Percentiles rank a stretch among this genome's conserved stretches.
These are phyloP conservation scores for Ampelomyces quisqualis DNA, from an alignment of 2,329 filamentous ascomycete species.

Conservation along the genomic window DNA sequence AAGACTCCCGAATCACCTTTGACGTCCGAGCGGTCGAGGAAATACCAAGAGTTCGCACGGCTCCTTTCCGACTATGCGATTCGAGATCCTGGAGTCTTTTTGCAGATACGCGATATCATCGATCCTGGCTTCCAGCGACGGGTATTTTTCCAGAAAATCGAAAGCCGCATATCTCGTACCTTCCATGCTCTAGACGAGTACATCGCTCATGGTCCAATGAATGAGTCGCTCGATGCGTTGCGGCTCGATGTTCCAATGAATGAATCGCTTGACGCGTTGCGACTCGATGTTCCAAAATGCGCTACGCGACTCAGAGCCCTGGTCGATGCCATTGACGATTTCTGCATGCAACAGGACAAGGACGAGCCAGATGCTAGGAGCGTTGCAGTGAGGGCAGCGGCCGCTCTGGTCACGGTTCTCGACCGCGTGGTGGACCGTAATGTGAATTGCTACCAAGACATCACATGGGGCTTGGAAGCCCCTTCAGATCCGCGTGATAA, in stretches of 20 bases:
- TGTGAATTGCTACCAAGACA: conserved; percentile 34
- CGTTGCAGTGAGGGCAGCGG: conserved; percentile 29
- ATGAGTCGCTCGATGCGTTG: conserved; percentile 22
- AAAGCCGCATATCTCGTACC: conserved; percentile 28
- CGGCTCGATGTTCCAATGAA: conserved; percentile 30
- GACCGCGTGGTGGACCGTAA: conserved; percentile 37
- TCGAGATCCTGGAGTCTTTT: conserved; percentile 29
- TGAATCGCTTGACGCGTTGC: conserved; percentile 21
- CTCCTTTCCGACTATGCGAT: conserved; percentile 34
- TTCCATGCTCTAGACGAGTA: conserved; percentile 38
- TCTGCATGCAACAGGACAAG: conserved; percentile 25
- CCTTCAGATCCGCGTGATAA: conserved; percentile 28
- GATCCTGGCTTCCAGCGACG: conserved; percentile 36
- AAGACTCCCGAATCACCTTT: conserved; percentile 27
- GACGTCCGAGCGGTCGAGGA: conserved; percentile 32
- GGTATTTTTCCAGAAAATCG: conserved; percentile 41
- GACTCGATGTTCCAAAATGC: conserved; percentile 32
- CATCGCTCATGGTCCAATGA: conserved; percentile 29
- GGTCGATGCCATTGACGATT: conserved; percentile 32
- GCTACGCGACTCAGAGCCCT: conserved; percentile 32
- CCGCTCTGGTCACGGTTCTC: conserved; percentile 36
- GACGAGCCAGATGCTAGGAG: conserved; percentile 23
- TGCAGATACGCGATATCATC: conserved; percentile 32
- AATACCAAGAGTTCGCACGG: conserved; percentile 33
- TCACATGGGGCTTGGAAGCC: conserved; percentile 31